phyloP scores from a whole-genome alignment of 1,139 yeast genomes.

The Taphrina pruni region DNA sequence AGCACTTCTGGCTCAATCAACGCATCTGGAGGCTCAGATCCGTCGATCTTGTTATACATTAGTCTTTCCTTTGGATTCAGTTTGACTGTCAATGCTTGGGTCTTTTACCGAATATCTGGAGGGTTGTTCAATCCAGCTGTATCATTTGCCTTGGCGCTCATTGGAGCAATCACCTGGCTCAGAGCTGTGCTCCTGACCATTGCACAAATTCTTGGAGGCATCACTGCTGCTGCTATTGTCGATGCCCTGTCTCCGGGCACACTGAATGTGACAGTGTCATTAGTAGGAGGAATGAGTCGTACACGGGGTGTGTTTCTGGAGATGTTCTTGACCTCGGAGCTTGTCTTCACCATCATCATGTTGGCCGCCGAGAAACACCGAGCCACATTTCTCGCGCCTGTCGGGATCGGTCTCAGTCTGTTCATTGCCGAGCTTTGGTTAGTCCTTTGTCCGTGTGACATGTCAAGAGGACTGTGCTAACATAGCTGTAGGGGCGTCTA shows the following conservation, averaged over 20 bases:
- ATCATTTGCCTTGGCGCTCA: conserved; percentile 70
- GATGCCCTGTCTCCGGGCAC: conserved; percentile 85
- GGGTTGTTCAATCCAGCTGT: conserved; percentile 87
- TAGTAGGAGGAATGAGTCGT: conserved; percentile 75
- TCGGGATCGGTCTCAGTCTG: conserved; percentile 80
- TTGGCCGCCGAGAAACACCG: conserved; percentile 83
- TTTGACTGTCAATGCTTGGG: conserved; percentile 75
- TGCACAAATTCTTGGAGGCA: conserved; percentile 80
- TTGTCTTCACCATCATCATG: conserved; percentile 78
- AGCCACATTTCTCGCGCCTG: conserved; percentile 80
- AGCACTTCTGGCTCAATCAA: conserved; percentile 22
- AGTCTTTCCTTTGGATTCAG: conserved; percentile 88
- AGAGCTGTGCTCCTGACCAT: conserved; percentile 71
- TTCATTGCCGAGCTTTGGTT: conserved; percentile 73
- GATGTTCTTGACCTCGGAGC: conserved; percentile 76
- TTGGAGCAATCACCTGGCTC: conserved; percentile 74
- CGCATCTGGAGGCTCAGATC: conserved; percentile 53
- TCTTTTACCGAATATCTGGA: conserved; percentile 81
- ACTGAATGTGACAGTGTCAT: conserved; percentile 70
- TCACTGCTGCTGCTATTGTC: conserved; percentile 93
- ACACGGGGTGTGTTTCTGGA: conserved; percentile 81
- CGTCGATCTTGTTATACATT: conserved; percentile 75
- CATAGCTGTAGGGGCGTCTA: conserved; percentile 63
- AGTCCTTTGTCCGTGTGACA: neutral
- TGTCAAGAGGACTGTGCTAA: neutral